These are phyloP conservation scores for Dendrobium huoshanense DNA, from an alignment of 106 monocot species.

Conservation along the genomic window DNA sequence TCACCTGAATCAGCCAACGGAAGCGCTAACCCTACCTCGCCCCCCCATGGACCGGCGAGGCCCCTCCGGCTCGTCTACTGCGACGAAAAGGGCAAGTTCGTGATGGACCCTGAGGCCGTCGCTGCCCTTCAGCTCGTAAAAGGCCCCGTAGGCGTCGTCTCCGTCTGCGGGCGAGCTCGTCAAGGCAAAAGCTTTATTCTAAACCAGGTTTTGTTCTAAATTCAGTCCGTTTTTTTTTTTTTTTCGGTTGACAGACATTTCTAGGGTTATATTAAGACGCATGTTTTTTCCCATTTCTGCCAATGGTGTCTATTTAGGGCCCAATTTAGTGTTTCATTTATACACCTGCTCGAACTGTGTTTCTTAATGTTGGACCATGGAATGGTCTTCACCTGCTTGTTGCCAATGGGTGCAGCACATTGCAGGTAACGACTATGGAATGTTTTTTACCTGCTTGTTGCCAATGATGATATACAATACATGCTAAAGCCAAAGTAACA, in stretches of 20 bases:
- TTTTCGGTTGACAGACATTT: not conserved
- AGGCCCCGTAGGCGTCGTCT: slow-evolving; percentile 67
- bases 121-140: slow-evolving; percentile 83
- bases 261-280: not conserved
- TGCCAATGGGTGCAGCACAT: no score
- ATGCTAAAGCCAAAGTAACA: not conserved
- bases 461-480: not conserved
- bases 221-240: not conserved
- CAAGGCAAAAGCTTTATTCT: slow-evolving; percentile 84
- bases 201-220: slow-evolving; percentile 42
- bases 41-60: slow-evolving; percentile 42
- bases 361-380: no score
- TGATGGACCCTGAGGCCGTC: slow-evolving; percentile 94
- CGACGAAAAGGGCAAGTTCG: slow-evolving; percentile 77
- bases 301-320: no score
- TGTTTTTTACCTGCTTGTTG: no score
- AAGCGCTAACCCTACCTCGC: slow-evolving; percentile 12
- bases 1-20: slow-evolving; percentile 3
- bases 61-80: slow-evolving; percentile 65
- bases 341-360: no score
- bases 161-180: slow-evolving; percentile 70
- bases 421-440: no score
- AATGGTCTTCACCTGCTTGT: no score
- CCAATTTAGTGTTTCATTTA: no score
- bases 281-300: no score